Percentiles rank a stretch among this genome's conserved stretches.
Conservation (phyloP, 2,329 filamentous ascomycete species). For the Microsporum canis region DNA sequence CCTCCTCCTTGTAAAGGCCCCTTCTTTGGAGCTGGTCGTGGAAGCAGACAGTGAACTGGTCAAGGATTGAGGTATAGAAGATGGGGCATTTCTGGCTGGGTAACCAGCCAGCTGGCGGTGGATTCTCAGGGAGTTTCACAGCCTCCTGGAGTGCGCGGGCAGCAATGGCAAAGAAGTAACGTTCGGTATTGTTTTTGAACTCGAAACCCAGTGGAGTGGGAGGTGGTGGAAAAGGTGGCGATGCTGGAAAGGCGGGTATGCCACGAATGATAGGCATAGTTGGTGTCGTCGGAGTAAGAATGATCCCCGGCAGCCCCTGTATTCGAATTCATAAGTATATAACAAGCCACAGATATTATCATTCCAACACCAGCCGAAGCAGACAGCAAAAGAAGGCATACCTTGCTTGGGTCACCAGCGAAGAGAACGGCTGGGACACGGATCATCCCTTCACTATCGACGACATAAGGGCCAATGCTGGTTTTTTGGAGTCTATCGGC, state of each 20-base stretch:
- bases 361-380: not conserved
- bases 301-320: not conserved
- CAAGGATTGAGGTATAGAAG: conserved; percentile 13
- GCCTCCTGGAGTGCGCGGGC: conserved; percentile 15
- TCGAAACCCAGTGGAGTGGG: not conserved
- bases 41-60: conserved; percentile 10
- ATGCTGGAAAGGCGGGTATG: not conserved
- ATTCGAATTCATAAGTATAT: not conserved
- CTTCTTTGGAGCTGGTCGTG: conserved; percentile 4
- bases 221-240: not conserved
- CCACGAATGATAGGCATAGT: not conserved
- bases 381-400: not conserved
- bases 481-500: not conserved
- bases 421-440: conserved; percentile 1
- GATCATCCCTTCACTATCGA: not conserved
- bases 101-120: conserved; percentile 13
- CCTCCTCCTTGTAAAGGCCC: conserved; percentile 2
- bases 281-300: not conserved
- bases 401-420: not conserved
- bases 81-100: conserved; percentile 10
- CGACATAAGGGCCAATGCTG: not conserved
- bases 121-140: conserved; percentile 12
- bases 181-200: not conserved
- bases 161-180: conserved; percentile 12
- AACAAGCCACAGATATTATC: not conserved